phyloP scores from a whole-genome alignment of 805 yeast species.

The Yamadazyma nakazawae region DNA sequence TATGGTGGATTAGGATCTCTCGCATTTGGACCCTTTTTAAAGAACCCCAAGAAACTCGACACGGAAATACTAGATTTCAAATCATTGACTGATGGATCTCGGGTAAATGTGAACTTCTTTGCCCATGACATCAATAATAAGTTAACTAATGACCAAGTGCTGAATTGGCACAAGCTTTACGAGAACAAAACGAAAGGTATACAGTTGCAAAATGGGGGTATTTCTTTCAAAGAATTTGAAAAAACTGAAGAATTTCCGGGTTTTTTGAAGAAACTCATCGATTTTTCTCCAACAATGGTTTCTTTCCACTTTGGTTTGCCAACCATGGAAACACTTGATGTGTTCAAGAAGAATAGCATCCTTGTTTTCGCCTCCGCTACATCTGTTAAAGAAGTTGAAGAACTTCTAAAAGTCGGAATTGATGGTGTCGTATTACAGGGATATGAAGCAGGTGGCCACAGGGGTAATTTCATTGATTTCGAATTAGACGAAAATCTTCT shows the following conservation, averaged over 20 bases:
- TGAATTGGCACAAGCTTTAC: constrained; percentile 15
- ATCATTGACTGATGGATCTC: constrained; percentile 5
- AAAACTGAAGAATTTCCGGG: constrained; percentile 10
- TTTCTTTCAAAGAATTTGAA: constrained; percentile 31
- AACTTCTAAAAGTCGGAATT: constrained; percentile 26
- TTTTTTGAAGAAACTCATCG: constrained; percentile 17
- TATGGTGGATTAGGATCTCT: constrained; percentile 53
- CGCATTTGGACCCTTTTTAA: constrained; percentile 32
- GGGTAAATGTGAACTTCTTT: constrained; percentile 48
- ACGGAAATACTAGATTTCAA: constrained; percentile 14
- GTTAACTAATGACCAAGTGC: constrained; percentile 13
- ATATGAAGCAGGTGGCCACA: constrained; percentile 63
- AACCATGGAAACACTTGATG: constrained; percentile 22
- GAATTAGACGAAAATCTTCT: constrained; percentile 31
- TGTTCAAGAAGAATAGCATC: constrained; percentile 36
- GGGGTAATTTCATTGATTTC: constrained; percentile 43
- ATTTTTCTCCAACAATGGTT: constrained; percentile 39
- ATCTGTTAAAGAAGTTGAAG: constrained; percentile 38
- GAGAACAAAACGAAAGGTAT: constrained; percentile 5
- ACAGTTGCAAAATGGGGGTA: constrained; percentile 20
- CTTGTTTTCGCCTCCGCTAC: constrained; percentile 48
- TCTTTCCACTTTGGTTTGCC: constrained; percentile 58
- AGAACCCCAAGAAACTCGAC: constrained; percentile 14
- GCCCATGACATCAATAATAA: constrained; percentile 31
- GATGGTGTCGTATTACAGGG: constrained; percentile 57